Base-by-base conservation (phyloP, 768 basidiomycete genomes). In the Cystobasidium onofrii region DNA sequence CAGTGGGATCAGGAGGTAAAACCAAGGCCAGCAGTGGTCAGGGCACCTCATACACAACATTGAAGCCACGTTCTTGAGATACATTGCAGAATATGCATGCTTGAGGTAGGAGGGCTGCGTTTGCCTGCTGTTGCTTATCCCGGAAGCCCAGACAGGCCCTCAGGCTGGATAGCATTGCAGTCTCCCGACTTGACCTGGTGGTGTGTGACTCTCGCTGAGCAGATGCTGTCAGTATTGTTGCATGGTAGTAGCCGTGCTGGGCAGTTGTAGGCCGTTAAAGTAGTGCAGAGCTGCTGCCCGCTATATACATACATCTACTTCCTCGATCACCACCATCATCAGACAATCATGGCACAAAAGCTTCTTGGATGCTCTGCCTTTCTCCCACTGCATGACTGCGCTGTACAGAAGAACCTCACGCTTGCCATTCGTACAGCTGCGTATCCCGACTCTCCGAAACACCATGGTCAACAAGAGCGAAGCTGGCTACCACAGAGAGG, bases 31-130 rank as follows among this genome's bases (percentile, higher is more conserved):
- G 50, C 25, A 43, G 34, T 17, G 18, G 50, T 36, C 1, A 12
- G 73, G 78, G 52, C 57, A 82, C 83, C 80, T 83, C 80, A 72
- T 77, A 80, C 17, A 83, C 77, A 10, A 83, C 73, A 43, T 80
- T 76, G 73, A 83, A 83, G 0, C 82, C 82, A 10, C 78, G 78
- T 69, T 80, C 80, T 43, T 52, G 73, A 2, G 78, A 71, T 1
- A 78, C 80, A 50, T 75, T 72, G 69, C 82, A 83, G 76, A 83
- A 83, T 6, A 80, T 70, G 72, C 82, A 83, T 25, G 29, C 41
- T 72, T 39, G n/a, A 15, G 29, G 64, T 41, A 18, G 31, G 3
- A 15, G 13, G 2, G 36, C 12, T 34, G 25, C 23, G 13, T 64
- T 34, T 1, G 34, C 12, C 34, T 44, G 63, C n/a, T n/a, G n/a